Evolutionary conservation across 768 basidiomycete species (phyloP).

Genomic region (Xerocomellus intermedius): DNA sequence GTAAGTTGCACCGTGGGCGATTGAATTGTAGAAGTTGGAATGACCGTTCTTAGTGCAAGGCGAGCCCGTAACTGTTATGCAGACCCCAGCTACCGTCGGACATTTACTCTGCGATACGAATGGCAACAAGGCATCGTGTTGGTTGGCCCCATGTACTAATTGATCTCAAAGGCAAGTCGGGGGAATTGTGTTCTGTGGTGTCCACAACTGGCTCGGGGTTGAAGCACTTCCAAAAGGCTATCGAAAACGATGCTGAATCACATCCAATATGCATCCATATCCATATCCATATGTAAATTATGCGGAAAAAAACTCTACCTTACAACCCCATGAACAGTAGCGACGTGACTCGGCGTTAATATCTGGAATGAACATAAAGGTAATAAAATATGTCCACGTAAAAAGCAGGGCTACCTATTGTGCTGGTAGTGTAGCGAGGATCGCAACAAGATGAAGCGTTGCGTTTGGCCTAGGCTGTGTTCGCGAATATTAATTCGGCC

Average conservation of each 20-base stretch:
- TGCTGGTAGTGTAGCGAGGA: slow-evolving; percentile 6
- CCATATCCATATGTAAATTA: slow-evolving; percentile 10
- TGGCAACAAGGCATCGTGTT: not conserved
- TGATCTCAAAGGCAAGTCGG: not conserved
- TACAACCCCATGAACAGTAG: slow-evolving; percentile 17
- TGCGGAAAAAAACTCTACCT: slow-evolving; percentile 9
- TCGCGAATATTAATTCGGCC: slow-evolving; percentile 2
- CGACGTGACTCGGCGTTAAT: slow-evolving; percentile 12
- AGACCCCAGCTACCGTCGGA: not conserved
- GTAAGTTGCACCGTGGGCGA: not conserved
- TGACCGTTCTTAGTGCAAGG: not conserved
- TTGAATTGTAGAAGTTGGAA: not conserved
- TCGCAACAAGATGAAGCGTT: slow-evolving; percentile 3
- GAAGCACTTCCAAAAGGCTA: not conserved
- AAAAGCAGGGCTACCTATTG: slow-evolving; percentile 18
- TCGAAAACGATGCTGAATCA: not conserved
- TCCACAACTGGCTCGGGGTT: not conserved
- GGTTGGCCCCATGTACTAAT: slow-evolving; percentile 3
- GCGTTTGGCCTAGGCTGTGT: not conserved
- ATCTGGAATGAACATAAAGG: slow-evolving; percentile 23
- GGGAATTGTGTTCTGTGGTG: not conserved
- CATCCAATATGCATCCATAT: not conserved
- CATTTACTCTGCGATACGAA: not conserved
- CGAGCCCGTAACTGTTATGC: not conserved
- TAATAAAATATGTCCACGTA: slow-evolving; percentile 31